Percentiles rank a stretch among this genome's conserved stretches.
These are phyloP conservation scores for Colletotrichum lindemuthianum DNA, from an alignment of 2,329 filamentous ascomycete species.

Conservation along the genomic window DNA sequence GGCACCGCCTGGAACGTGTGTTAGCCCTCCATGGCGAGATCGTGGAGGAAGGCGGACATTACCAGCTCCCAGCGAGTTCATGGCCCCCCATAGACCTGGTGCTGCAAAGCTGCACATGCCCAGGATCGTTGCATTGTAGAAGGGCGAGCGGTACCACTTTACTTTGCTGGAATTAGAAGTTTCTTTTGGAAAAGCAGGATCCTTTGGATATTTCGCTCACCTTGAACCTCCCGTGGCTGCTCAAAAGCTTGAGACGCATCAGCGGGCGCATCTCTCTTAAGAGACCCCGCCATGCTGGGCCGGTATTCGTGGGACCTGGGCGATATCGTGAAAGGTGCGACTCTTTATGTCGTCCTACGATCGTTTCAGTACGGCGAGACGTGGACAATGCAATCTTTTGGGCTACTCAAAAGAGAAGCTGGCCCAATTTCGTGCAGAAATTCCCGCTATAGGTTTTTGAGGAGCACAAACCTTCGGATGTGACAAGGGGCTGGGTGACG, in stretches of 20 bases:
- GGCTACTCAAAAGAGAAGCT: neutral
- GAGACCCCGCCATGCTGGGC: too few relatives aligned
- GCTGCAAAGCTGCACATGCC: slow-evolving; percentile 44
- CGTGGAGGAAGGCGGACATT: neutral
- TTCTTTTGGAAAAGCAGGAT: neutral
- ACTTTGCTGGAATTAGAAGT: neutral
- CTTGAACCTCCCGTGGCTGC: neutral
- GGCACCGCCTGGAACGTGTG: slow-evolving; percentile 63
- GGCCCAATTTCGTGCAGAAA: neutral
- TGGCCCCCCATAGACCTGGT: slow-evolving; percentile 43
- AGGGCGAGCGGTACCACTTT: slow-evolving; percentile 41
- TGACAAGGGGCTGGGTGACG: slow-evolving; percentile 2
- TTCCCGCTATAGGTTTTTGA: slow-evolving; percentile 5
- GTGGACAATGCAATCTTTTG: neutral
- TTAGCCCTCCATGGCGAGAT: slow-evolving; percentile 37
- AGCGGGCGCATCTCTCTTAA: too few relatives aligned
- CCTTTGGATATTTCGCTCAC: neutral
- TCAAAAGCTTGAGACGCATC: neutral
- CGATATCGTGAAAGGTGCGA: too few relatives aligned
- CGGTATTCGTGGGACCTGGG: too few relatives aligned
- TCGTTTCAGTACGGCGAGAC: neutral
- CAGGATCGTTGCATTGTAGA: slow-evolving; percentile 44
- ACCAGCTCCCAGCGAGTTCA: slow-evolving; percentile 42
- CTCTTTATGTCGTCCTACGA: too few relatives aligned
- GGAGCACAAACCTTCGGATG: neutral